phyloP scores from a whole-genome alignment of 1,139 yeast genomes.

The Pichia norvegensis region DNA sequence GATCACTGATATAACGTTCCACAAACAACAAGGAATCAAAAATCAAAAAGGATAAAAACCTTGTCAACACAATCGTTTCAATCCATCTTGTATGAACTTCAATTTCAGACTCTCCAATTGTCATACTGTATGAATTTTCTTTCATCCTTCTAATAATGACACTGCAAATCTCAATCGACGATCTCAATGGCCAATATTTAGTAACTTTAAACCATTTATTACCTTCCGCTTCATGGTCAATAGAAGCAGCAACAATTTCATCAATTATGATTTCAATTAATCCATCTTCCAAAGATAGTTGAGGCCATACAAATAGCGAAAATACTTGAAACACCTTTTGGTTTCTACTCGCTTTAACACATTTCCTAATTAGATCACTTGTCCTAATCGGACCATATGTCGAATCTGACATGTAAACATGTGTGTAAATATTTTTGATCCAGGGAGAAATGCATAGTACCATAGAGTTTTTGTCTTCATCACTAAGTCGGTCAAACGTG shows the following conservation, averaged over 20 bases:
- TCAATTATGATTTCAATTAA: constrained; percentile 55
- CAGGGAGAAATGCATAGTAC: constrained; percentile 66
- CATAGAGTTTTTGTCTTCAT: constrained; percentile 33
- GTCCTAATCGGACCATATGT: constrained; percentile 54
- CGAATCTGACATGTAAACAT: constrained; percentile 47
- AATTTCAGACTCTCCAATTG: constrained; percentile 21
- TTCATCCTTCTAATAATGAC: constrained; percentile 41
- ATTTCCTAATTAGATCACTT: constrained; percentile 53
- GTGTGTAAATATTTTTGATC: constrained; percentile 60
- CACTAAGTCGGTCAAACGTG: constrained; percentile 39
- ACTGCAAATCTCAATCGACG: constrained; percentile 70
- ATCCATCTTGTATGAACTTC: constrained; percentile 51
- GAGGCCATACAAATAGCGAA: constrained; percentile 65
- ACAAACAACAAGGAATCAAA: constrained; percentile 66
- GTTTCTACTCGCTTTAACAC: constrained; percentile 51
- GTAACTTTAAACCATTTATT: constrained; percentile 59
- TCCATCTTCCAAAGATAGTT: constrained; percentile 53
- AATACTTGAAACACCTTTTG: constrained; percentile 38
- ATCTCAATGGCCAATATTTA: constrained; percentile 53
- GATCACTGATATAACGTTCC: constrained; percentile 64
- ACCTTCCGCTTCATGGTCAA: constrained; percentile 69
- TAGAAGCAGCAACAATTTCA: constrained; percentile 66
- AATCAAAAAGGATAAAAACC: constrained; percentile 57
- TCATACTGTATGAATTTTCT: constrained; percentile 22
- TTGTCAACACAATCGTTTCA: constrained; percentile 64